Conservation (phyloP, 202 grass and related monocot genomes). For the Carex arenaria region DNA sequence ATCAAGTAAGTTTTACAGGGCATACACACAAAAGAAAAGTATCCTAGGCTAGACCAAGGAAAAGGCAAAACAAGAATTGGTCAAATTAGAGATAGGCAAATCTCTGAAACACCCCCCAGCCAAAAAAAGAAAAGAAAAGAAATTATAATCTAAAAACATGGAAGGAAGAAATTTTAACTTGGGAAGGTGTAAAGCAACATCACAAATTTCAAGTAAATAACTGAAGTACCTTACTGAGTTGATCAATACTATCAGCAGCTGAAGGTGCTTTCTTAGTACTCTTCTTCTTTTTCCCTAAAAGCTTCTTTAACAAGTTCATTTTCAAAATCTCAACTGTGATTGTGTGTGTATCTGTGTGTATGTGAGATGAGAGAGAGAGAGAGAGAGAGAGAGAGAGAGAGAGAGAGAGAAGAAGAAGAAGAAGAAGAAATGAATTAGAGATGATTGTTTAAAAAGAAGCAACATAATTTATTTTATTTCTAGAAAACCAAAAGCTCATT, state of each 20-base stretch:
- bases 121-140: background rate
- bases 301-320: background rate
- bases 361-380: background rate
- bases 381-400: background rate
- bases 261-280: background rate
- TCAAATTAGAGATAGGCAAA: background rate
- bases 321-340: background rate
- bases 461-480: background rate
- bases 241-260: background rate
- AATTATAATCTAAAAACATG: background rate
- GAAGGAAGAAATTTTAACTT: background rate
- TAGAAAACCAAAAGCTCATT: background rate
- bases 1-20: background rate
- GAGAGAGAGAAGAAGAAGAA: background rate
- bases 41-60: background rate
- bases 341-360: background rate
- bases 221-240: background rate
- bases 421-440: background rate
- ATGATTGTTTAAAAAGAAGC: background rate
- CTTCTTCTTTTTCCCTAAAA: constrained; percentile 7
- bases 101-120: background rate
- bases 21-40: background rate
- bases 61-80: background rate
- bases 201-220: background rate
- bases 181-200: background rate